Evolutionary conservation across 164 flowering plant species (phyloP).

Genomic region (Platanus orientalis): DNA sequence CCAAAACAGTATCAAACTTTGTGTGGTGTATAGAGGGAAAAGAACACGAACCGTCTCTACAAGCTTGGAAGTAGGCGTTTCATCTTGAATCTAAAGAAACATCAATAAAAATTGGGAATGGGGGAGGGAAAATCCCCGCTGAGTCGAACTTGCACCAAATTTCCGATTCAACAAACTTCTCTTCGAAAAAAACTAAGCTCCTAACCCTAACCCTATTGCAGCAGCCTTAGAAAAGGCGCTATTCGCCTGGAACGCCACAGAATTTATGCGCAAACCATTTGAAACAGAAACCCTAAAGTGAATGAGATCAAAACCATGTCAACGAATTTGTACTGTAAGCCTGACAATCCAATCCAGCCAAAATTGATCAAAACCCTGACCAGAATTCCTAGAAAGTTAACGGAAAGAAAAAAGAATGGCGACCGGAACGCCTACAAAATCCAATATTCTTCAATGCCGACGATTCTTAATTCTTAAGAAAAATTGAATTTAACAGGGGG

Average conservation of each 20-base stretch:
- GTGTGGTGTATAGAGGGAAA: no score
- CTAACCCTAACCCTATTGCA: not conserved
- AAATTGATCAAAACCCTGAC: constrained; percentile 1
- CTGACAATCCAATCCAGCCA: not conserved
- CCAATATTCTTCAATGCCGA: constrained; percentile 6
- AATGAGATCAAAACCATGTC: not conserved
- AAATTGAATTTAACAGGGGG: no score
- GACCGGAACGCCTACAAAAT: not conserved
- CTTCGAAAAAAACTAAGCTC: not conserved
- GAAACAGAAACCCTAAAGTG: constrained; percentile 3
- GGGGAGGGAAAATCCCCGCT: not conserved
- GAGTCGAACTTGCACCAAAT: constrained; percentile 1
- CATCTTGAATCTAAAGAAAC: no score
- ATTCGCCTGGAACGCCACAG: not conserved
- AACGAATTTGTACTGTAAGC: not conserved
- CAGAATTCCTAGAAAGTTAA: not conserved
- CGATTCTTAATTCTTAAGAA: no score
- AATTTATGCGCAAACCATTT: not conserved
- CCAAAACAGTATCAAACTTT: no score
- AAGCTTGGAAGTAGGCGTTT: not conserved
- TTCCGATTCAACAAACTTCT: not conserved
- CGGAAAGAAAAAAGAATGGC: not conserved
- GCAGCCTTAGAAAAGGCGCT: not conserved
- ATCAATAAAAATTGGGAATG: not conserved
- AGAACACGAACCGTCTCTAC: not conserved